These are phyloP conservation scores for Cladophialophora exuberans DNA, from an alignment of 2,329 filamentous ascomycete genomes.

Conservation along the genomic window DNA sequence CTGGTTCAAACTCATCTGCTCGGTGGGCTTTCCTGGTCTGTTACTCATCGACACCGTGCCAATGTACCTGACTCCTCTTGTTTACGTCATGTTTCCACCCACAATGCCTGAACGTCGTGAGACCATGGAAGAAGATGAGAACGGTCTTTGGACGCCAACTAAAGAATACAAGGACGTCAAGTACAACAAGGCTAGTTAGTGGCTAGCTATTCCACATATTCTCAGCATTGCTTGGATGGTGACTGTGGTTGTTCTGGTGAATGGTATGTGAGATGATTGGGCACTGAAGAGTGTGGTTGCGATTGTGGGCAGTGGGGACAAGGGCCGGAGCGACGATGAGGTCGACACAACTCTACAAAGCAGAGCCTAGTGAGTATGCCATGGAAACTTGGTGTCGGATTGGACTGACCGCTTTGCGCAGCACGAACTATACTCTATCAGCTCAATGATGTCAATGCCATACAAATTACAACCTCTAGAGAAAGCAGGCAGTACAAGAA, in stretches of 20 bases:
- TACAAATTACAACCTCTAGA: background rate
- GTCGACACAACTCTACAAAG: background rate
- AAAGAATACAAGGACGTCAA: conserved; percentile 14
- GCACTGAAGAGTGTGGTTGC: background rate
- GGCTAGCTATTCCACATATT: conserved; percentile 25
- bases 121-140: conserved; percentile 19
- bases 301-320: background rate
- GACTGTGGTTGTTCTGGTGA: background rate
- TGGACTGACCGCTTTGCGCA: conserved; percentile 1
- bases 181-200: conserved; percentile 22
- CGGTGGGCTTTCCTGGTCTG: conserved; percentile 25
- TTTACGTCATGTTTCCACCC: conserved; percentile 29
- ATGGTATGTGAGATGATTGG: background rate
- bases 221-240: conserved; percentile 13
- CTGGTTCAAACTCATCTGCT: conserved; percentile 17
- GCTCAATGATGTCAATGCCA: background rate
- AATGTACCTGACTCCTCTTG: conserved; percentile 22
- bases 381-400: conserved; percentile 4
- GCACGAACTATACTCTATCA: conserved; percentile 8
- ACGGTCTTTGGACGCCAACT: conserved; percentile 15
- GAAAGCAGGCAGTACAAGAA: background rate
- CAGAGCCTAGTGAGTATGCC: conserved; percentile 3
- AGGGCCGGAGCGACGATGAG: background rate
- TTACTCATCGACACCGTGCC: conserved; percentile 18
- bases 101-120: conserved; percentile 25